These are phyloP conservation scores for Trichoderma parareesei DNA, from an alignment of 495 filamentous ascomycete genomes.

Conservation along the genomic window DNA sequence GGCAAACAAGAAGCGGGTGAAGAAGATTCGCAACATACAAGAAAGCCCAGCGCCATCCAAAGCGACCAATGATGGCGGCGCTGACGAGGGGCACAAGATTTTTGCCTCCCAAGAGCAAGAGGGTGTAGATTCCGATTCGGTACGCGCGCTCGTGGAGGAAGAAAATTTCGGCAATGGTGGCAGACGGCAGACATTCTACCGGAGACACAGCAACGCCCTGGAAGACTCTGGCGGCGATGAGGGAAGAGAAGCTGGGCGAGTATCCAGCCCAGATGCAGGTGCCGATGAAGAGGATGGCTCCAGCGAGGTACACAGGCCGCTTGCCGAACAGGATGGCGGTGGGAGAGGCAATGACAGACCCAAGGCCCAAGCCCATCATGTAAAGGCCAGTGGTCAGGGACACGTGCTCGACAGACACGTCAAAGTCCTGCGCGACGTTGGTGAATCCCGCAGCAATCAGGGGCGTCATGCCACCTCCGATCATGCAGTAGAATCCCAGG, in stretches of 20 bases:
- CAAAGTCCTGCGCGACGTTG: conserved; percentile 62
- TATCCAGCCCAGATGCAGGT: conserved; percentile 81
- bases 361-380: conserved; percentile 89
- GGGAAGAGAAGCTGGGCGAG: conserved; percentile 69
- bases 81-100: conserved; percentile 84
- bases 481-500: conserved; percentile 82
- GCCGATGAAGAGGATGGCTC: conserved; percentile 64
- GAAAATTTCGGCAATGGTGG: conserved; percentile 94
- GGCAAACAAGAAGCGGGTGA: not conserved
- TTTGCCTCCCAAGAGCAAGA: conserved; percentile 85
- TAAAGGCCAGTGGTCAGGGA: conserved; percentile 88
- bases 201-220: conserved; percentile 83
- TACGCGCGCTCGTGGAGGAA: conserved; percentile 93
- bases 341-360: conserved; percentile 74
- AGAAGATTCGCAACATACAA: conserved; percentile 47
- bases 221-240: conserved; percentile 76
- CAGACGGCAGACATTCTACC: conserved; percentile 90
- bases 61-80: conserved; percentile 69
- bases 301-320: conserved; percentile 79
- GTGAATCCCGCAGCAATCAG: conserved; percentile 86
- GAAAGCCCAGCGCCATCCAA: conserved; percentile 90
- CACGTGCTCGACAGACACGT: conserved; percentile 63
- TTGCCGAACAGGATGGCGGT: conserved; percentile 91
- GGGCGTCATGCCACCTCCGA: conserved; percentile 90
- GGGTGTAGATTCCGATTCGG: conserved; percentile 89